Percentiles rank a stretch among this genome's conserved stretches.
phyloP scores from a whole-genome alignment of 2,329 filamentous ascomycete genomes.

The Nectriaceae sp. region DNA sequence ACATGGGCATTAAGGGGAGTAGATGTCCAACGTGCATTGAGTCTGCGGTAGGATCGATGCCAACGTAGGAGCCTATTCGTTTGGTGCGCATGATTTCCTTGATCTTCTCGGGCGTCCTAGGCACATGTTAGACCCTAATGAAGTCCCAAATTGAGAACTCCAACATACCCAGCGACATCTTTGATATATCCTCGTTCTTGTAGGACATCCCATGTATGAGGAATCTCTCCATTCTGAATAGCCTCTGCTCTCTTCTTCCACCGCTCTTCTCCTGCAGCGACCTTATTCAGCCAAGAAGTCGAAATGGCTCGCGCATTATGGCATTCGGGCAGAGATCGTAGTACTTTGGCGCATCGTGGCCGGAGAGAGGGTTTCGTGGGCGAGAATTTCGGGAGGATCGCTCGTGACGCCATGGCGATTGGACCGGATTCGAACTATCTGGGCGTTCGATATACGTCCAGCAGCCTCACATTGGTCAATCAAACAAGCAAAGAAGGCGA shows the following conservation, averaged over 20 bases:
- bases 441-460: not conserved
- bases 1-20: conserved; percentile 78
- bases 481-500: not conserved
- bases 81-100: conserved; percentile 64
- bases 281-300: conserved; percentile 46
- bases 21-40: conserved; percentile 82
- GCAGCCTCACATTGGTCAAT: conserved; percentile 9
- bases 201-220: conserved; percentile 63
- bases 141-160: conserved; percentile 2
- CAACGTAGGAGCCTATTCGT: conserved; percentile 74
- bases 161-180: conserved; percentile 68
- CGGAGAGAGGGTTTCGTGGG: conserved; percentile 24
- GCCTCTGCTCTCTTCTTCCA: conserved; percentile 51
- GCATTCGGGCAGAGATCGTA: conserved; percentile 22
- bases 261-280: conserved; percentile 39
- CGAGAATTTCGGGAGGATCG: conserved; percentile 24
- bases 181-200: conserved; percentile 75
- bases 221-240: conserved; percentile 52
- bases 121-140: conserved; percentile 2
- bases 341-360: conserved; percentile 25
- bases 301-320: conserved; percentile 39
- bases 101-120: conserved; percentile 53
- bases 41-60: conserved; percentile 78
- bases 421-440: not conserved
- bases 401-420: conserved; percentile 30